phyloP scores from a whole-genome alignment of 768 basidiomycete genomes.

The Psilocybe tampanensis region DNA sequence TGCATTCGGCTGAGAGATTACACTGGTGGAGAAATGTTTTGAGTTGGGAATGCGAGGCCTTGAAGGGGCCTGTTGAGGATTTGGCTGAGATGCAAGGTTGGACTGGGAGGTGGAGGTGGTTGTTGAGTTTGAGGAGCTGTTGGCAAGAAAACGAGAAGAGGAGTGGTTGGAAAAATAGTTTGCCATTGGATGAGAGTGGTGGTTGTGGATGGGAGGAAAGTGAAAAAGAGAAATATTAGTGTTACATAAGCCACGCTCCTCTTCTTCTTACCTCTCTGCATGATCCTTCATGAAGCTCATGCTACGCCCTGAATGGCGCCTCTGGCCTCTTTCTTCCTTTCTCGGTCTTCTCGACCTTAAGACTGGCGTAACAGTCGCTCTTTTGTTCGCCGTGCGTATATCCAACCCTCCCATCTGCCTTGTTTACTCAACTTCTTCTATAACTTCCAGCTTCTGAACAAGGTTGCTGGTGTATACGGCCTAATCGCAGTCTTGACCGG shows the following conservation, averaged over 20 bases:
- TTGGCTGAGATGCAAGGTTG: conserved; percentile 23
- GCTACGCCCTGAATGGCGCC: conserved; percentile 81
- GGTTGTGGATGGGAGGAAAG: conserved; percentile 14
- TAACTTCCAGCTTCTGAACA: conserved; percentile 77
- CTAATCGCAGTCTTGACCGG: conserved; percentile 90
- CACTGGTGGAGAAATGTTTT: conserved; percentile 67
- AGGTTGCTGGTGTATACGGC: conserved; percentile 97
- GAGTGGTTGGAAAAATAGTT: conserved; percentile 87
- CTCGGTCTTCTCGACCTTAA: conserved; percentile 91
- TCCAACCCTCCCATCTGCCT: not conserved
- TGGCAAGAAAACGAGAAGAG: conserved; percentile 69
- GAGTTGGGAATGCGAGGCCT: conserved; percentile 60
- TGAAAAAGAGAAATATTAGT: conserved; percentile 23
- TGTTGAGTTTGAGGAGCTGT: conserved; percentile 33
- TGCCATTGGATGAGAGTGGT: conserved; percentile 46
- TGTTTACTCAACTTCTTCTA: conserved; percentile 1
- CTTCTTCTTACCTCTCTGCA: conserved; percentile 26
- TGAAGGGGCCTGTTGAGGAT: conserved; percentile 23
- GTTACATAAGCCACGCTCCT: conserved; percentile 31
- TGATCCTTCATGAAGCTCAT: conserved; percentile 68
- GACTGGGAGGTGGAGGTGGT: conserved; percentile 26
- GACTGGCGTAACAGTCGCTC: conserved; percentile 84
- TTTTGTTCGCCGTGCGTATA: conserved; percentile 82
- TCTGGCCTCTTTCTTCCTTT: conserved; percentile 83
- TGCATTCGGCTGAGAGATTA: conserved; percentile 42